Percentiles rank a stretch among this genome's conserved stretches.
phyloP scores from a whole-genome alignment of 176 grass and related monocot genomes.

The Themeda triandra region DNA sequence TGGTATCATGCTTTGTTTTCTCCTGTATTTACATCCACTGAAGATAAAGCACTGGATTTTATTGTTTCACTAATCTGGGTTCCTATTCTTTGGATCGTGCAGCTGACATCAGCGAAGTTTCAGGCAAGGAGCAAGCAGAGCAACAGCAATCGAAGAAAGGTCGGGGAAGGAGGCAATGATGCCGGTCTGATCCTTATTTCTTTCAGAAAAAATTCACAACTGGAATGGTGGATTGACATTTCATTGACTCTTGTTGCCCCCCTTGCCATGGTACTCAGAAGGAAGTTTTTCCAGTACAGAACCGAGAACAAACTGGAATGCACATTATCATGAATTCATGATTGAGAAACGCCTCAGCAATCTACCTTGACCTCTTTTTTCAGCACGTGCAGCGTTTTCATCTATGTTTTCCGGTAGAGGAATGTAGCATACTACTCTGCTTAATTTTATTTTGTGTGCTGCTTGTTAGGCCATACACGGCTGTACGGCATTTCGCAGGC shows the following conservation, averaged over 20 bases:
- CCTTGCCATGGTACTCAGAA: no score
- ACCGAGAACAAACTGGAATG: no score
- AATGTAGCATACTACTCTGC: neutral
- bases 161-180: no score
- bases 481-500: neutral
- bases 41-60: neutral
- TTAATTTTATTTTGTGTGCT: neutral
- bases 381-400: neutral
- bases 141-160: slow-evolving; percentile 81
- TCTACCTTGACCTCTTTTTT: neutral
- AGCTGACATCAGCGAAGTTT: slow-evolving; percentile 88
- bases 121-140: slow-evolving; percentile 86
- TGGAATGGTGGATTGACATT: no score
- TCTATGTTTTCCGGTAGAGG: neutral
- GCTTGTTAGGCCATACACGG: neutral
- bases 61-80: neutral
- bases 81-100: neutral
- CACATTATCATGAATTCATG: no score
- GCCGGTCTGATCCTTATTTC: no score
- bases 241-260: no score
- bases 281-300: no score
- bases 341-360: neutral
- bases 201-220: neutral
- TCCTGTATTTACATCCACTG: neutral
- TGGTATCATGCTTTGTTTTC: slow-evolving; percentile 26